Evolutionary conservation across 2,329 filamentous ascomycete species (phyloP).

Genomic region (Massarina eburnea): DNA sequence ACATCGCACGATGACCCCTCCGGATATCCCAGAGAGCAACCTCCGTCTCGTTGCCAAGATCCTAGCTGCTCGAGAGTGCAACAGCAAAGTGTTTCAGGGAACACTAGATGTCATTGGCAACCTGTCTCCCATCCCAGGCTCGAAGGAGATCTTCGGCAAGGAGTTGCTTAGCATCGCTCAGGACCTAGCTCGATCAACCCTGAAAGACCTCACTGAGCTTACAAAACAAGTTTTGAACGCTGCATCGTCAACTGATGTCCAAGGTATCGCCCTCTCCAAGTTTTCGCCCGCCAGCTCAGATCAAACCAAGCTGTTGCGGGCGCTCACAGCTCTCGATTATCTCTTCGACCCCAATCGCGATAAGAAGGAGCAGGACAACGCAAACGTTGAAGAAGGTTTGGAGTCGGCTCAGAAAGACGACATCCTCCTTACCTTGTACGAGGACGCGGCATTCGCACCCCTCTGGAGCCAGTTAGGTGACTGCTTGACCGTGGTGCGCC

Average conservation of each 20-base stretch:
- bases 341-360: constrained; percentile 80
- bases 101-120: constrained; percentile 99
- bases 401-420: constrained; percentile 73
- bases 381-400: constrained; percentile 52
- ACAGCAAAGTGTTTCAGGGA: constrained; percentile 96
- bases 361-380: constrained; percentile 49
- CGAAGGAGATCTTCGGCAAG: constrained; percentile 87
- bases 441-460: constrained; percentile 83
- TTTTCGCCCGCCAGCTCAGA: constrained; percentile 96
- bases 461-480: constrained; percentile 92
- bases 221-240: constrained; percentile 85
- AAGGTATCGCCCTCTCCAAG: constrained; percentile 89
- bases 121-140: constrained; percentile 86
- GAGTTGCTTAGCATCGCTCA: constrained; percentile 89
- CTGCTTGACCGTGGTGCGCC: constrained; percentile 82
- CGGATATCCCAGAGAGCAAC: constrained; percentile 84
- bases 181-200: constrained; percentile 78
- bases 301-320: constrained; percentile 90
- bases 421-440: constrained; percentile 83
- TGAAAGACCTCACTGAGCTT: constrained; percentile 80
- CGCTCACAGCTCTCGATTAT: constrained; percentile 92
- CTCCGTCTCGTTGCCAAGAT: constrained; percentile 95
- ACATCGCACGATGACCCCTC: constrained; percentile 69
- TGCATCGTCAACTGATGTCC: constrained; percentile 87
- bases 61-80: constrained; percentile 92